A percentile compares a stretch with the other conserved stretches of the same genome.
These are phyloP conservation scores for Trichoderma brevicompactum DNA, from an alignment of 2,329 filamentous ascomycete species.

Conservation along the genomic window DNA sequence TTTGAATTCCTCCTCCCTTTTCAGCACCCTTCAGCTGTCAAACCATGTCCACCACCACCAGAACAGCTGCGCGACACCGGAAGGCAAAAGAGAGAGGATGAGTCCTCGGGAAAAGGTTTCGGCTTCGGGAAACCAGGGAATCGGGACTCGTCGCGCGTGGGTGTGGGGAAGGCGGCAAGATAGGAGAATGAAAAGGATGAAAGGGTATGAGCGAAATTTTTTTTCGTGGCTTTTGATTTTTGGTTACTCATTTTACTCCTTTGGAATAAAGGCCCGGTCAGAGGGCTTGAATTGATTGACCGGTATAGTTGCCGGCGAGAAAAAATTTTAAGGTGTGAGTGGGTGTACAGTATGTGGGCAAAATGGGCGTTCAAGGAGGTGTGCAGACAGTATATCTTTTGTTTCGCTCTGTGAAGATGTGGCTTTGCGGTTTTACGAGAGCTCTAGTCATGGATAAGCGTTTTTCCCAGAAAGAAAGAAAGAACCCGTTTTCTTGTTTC, in stretches of 20 bases:
- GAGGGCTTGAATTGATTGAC: not conserved
- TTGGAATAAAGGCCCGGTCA: not conserved
- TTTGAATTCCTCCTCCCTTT: not conserved
- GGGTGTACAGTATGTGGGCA: slow-evolving; percentile 19
- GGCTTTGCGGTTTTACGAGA: slow-evolving; percentile 11
- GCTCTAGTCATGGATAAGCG: not conserved
- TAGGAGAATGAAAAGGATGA: too few relatives aligned
- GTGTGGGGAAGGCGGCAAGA: too few relatives aligned
- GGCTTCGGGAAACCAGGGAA: not conserved
- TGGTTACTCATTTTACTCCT: not conserved
- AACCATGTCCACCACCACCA: not conserved
- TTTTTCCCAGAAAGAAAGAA: not conserved
- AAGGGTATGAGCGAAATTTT: not conserved
- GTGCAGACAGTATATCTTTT: not conserved
- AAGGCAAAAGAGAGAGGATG: not conserved
- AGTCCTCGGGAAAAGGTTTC: not conserved
- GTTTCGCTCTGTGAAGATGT: not conserved
- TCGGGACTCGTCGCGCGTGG: not conserved
- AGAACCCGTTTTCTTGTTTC: not conserved
- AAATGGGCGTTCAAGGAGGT: slow-evolving; percentile 2
- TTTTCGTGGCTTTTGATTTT: slow-evolving; percentile 3
- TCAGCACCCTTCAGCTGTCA: slow-evolving; percentile 1
- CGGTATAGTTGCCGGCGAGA: not conserved
- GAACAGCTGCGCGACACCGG: not conserved
- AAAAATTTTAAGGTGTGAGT: slow-evolving; percentile 15